These are phyloP conservation scores for Mucor saturninus DNA, from an alignment of 371 early-diverging fungal species.

Conservation along the genomic window DNA sequence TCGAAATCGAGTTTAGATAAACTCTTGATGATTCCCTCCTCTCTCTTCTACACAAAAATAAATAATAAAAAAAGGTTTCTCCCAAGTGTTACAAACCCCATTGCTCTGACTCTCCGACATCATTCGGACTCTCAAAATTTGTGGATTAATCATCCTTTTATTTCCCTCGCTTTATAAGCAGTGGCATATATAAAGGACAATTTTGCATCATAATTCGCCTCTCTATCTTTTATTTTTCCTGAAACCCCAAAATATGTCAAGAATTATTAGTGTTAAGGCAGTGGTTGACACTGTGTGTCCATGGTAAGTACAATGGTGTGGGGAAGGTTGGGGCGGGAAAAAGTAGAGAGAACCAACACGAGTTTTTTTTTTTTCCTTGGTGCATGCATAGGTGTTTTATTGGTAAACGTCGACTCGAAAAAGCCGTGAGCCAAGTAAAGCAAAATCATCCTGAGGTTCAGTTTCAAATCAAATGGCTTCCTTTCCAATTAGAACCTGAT, in stretches of 20 bases:
- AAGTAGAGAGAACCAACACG: neutral
- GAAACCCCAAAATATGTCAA: slow-evolving; percentile 19
- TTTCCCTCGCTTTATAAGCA: too few species aligned
- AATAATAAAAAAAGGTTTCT: neutral
- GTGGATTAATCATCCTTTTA: neutral
- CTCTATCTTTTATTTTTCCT: neutral
- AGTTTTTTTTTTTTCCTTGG: neutral
- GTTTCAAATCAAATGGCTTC: slow-evolving; percentile 63
- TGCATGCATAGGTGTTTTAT: slow-evolving; percentile 58
- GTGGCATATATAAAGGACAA: neutral
- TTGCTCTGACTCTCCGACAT: too few species aligned
- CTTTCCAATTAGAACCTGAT: slow-evolving; percentile 66
- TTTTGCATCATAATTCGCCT: neutral
- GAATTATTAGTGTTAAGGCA: slow-evolving; percentile 50
- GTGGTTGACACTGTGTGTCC: slow-evolving; percentile 67
- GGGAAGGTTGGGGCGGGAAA: neutral
- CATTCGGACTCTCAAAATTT: neutral
- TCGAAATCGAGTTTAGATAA: slow-evolving; percentile 29
- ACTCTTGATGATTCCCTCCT: slow-evolving; percentile 8
- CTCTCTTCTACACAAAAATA: neutral
- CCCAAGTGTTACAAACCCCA: too few species aligned
- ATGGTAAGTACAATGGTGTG: slow-evolving; percentile 36
- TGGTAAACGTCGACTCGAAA: slow-evolving; percentile 71
- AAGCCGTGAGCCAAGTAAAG: slow-evolving; percentile 58
- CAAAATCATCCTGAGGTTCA: slow-evolving; percentile 52